Evolutionary conservation across 441 rosid species (phyloP), one percentile per base, ranked within the genome.

Genomic region (Metrosideros polymorpha): DNA sequence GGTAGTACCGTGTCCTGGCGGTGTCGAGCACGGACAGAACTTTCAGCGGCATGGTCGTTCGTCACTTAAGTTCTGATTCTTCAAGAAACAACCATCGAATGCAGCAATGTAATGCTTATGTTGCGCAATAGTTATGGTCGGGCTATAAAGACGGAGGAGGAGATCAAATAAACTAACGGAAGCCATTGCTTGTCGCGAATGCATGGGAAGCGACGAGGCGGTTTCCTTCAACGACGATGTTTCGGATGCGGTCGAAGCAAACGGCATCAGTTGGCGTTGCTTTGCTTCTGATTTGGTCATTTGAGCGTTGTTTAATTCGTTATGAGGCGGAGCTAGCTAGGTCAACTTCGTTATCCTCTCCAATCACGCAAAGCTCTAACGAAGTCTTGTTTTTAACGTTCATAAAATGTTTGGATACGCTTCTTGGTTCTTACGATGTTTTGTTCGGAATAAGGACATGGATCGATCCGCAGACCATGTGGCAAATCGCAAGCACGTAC

Each of bases 11-110:
- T 2, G 94, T 91, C 87, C 32, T 92, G 25, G 98, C 96, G 0
- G 88, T 77, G 82, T 96, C 99, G 12, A 96, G 94, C 12, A 95
- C 92, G 2, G 94, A 93, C 14, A 96, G 90, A 25, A 96, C 95
- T 87, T 90, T 93, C 51, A 93, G 47, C 87, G 90, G 84, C 93
- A 92, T 35, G 77, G 45, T 66, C 45, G 13, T 27, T 66, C 27
- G 77, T 66, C 27, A 1, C 14, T 18, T 18, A 18, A 19, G 77
- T 19, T 66, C 45, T 17, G 45, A 27, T 19, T 32, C 77, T 66
- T 66, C 77, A 4, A 66, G 45, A 35, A 35, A 66, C 77, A 66
- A 66, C 14, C 77, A 18, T 35, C 45, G 45, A 19, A 66, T 35
- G 77, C 45, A 35, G 77, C 77, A 66, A 22, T 32, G 14, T 18